Evolutionary conservation across 148 eudicot genomes (phyloP).

Genomic region (Dysphania ambrosioides): DNA sequence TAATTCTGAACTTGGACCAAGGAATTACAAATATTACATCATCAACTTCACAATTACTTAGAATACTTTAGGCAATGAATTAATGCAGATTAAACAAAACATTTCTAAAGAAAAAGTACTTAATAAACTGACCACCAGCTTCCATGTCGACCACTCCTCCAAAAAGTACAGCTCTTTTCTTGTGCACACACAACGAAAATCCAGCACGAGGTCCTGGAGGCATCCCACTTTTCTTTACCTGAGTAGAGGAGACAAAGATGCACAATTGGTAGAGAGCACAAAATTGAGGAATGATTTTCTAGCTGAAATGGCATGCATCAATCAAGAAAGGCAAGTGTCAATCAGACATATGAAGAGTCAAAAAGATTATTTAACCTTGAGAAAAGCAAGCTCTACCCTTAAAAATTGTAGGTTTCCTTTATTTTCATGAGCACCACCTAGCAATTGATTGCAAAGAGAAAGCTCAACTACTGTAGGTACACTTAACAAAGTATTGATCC

Average conservation of each 20-base stretch:
- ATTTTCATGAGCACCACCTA: background rate
- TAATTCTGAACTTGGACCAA: background rate
- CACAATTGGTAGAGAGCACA: background rate
- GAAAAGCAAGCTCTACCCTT: no score
- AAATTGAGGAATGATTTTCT: background rate
- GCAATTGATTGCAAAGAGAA: no score
- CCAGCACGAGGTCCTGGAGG: slow-evolving; percentile 99
- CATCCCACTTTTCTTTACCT: slow-evolving; percentile 99
- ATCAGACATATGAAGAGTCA: no score
- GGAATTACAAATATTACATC: background rate
- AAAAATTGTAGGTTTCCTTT: no score
- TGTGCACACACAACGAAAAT: slow-evolving; percentile 89
- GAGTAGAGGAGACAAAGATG: slow-evolving; percentile 17
- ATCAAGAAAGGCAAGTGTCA: no score
- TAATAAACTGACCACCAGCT: slow-evolving; percentile 56
- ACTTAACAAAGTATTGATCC: no score
- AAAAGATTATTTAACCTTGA: no score
- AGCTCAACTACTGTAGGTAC: no score
- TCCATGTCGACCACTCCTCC: slow-evolving; percentile 99
- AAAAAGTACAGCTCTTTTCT: slow-evolving; percentile 87
- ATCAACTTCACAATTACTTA: background rate
- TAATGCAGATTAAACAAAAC: background rate
- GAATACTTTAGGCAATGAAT: background rate
- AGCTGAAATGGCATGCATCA: background rate
- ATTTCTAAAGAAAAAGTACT: background rate